Percentiles rank a stretch among this genome's conserved stretches.
These are phyloP conservation scores for Hericium rajendrae DNA, from an alignment of 768 basidiomycete genomes.

Conservation along the genomic window DNA sequence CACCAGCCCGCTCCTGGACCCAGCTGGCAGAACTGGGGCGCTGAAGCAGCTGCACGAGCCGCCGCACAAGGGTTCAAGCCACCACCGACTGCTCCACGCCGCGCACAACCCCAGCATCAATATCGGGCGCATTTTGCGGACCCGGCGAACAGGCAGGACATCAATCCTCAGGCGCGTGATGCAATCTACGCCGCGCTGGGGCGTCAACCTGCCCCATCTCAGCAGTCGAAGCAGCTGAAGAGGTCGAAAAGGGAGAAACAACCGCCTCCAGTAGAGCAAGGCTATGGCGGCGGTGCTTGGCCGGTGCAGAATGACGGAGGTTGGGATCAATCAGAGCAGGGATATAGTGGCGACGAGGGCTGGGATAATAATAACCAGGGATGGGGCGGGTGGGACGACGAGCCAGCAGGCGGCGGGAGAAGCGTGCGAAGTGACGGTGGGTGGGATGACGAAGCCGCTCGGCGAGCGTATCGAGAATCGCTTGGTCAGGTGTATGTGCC, in stretches of 20 bases:
- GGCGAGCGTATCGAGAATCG: background rate
- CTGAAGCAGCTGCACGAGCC: conserved; percentile 11
- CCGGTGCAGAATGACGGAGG: background rate
- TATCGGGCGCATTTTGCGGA: too few relatives aligned
- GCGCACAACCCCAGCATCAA: background rate
- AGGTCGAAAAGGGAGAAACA: conserved; percentile 3
- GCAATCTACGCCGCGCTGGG: too few relatives aligned
- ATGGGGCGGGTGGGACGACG: background rate
- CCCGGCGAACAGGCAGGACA: too few relatives aligned
- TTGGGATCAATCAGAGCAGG: background rate
- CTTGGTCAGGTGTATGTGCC: conserved; percentile 7
- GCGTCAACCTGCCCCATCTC: too few relatives aligned
- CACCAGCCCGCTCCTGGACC: background rate
- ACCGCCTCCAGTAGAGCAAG: background rate
- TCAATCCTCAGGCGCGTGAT: background rate
- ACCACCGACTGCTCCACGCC: background rate
- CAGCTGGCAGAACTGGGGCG: conserved; percentile 8
- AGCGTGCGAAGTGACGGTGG: conserved; percentile 2
- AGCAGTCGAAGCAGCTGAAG: conserved; percentile 4
- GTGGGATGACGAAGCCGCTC: conserved; percentile 8
- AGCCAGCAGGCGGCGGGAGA: conserved; percentile 3
- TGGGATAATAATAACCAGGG: background rate
- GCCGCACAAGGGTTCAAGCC: conserved; percentile 1
- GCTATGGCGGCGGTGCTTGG: background rate
- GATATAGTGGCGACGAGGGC: conserved; percentile 2